phyloP scores from a whole-genome alignment of 2,329 filamentous ascomycete species.

The Colletotrichum sp. region DNA sequence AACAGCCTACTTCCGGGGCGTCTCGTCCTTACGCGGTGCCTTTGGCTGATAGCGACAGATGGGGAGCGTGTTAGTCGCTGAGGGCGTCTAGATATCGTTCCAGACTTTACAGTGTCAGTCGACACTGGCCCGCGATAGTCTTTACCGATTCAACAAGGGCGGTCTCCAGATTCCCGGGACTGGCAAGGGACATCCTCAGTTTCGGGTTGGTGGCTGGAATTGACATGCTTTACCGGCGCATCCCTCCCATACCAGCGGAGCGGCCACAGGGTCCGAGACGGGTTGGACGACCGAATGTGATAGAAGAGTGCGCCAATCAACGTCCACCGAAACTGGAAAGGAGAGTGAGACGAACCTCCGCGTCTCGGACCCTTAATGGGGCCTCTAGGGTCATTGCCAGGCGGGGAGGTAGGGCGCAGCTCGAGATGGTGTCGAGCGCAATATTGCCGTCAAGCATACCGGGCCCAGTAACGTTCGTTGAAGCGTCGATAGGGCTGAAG shows the following conservation, averaged over 20 bases:
- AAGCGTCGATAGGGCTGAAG: constrained; percentile 16
- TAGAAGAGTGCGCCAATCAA: background rate
- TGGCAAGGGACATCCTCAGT: background rate
- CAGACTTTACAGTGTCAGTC: background rate
- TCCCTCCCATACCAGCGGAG: constrained; percentile 5
- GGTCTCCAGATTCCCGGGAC: background rate
- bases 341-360: background rate
- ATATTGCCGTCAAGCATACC: background rate
- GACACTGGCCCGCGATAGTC: background rate
- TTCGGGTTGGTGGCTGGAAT: background rate
- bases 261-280: background rate
- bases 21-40: background rate
- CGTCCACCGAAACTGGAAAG: background rate
- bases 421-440: background rate
- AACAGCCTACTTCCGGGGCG: background rate
- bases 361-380: background rate
- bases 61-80: background rate
- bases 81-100: background rate
- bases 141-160: background rate
- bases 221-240: background rate
- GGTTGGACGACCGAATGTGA: background rate
- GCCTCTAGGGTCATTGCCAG: background rate
- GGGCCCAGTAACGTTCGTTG: background rate
- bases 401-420: background rate
- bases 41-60: background rate